Conservation (phyloP, 2,329 filamentous ascomycete genomes). For the Aspergillus sp. region DNA sequence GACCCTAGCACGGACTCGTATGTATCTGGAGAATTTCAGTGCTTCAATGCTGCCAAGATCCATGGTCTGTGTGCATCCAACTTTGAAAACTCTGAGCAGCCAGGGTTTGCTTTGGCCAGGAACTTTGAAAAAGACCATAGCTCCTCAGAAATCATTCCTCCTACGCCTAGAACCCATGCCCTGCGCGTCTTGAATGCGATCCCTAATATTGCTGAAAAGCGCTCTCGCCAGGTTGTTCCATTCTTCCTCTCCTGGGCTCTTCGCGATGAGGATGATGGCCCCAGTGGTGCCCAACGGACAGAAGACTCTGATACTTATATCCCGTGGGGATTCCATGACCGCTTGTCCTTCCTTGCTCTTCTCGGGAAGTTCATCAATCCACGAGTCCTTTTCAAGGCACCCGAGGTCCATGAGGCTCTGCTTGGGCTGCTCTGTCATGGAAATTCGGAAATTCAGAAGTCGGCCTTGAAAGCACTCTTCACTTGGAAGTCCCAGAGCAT, state of each 20-base stretch:
- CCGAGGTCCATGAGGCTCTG: conserved; percentile 72
- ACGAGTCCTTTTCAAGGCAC: conserved; percentile 72
- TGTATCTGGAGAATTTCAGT: conserved; percentile 66
- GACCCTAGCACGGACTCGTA: conserved; percentile 23
- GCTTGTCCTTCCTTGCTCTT: conserved; percentile 76
- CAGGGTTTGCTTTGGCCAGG: conserved; percentile 58
- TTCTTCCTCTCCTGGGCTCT: conserved; percentile 79
- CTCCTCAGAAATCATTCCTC: conserved; percentile 30
- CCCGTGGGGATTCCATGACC: conserved; percentile 59
- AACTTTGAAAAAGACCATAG: conserved; percentile 64
- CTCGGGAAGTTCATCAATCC: conserved; percentile 87
- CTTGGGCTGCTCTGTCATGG: conserved; percentile 78
- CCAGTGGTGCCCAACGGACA: conserved; percentile 12
- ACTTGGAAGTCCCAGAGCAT: conserved; percentile 83
- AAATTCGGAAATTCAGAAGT: conserved; percentile 83
- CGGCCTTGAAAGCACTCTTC: conserved; percentile 77
- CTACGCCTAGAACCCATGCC: conserved; percentile 68
- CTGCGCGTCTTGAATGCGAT: conserved; percentile 72
- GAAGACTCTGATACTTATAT: conserved; percentile 17
- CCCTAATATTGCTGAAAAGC: conserved; percentile 77
- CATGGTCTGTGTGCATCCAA: conserved; percentile 51
- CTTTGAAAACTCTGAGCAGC: conserved; percentile 52
- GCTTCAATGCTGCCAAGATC: conserved; percentile 67
- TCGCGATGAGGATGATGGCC: conserved; percentile 46
- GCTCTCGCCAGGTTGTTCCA: conserved; percentile 80